Conservation (phyloP, 176 grass and related monocot genomes). For the Carex parvula region DNA sequence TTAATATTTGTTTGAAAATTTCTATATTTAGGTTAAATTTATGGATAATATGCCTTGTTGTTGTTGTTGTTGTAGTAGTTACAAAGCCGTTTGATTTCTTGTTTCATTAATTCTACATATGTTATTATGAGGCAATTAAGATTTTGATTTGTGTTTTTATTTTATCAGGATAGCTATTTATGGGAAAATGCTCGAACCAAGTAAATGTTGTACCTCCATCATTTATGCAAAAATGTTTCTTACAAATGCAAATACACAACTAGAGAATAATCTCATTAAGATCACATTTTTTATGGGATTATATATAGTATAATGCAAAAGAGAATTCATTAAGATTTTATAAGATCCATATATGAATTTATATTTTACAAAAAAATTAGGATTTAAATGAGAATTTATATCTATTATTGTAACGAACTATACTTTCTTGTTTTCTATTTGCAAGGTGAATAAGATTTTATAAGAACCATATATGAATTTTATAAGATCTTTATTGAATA, state of each 20-base stretch:
- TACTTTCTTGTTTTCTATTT: too few relatives aligned
- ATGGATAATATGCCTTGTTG: constrained; percentile 2
- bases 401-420: too few relatives aligned
- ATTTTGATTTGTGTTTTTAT: background rate
- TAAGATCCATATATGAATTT: too few relatives aligned
- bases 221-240: background rate
- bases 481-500: too few relatives aligned
- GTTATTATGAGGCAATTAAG: background rate
- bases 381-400: too few relatives aligned
- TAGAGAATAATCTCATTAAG: too few relatives aligned
- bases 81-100: background rate
- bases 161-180: constrained; percentile 14
- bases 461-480: too few relatives aligned
- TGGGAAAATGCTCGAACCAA: constrained; percentile 15
- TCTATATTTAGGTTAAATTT: constrained; percentile 9
- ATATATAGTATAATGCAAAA: too few relatives aligned
- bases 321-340: too few relatives aligned
- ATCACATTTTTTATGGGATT: too few relatives aligned
- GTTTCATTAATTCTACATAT: background rate
- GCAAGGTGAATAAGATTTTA: too few relatives aligned
- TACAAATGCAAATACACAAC: background rate
- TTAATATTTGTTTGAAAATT: constrained; percentile 3
- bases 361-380: too few relatives aligned
- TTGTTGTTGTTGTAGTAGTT: background rate
- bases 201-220: background rate